phyloP scores from a whole-genome alignment of 2,329 filamentous ascomycete species.

The Stagonosporopsis cucurbitacearum region DNA sequence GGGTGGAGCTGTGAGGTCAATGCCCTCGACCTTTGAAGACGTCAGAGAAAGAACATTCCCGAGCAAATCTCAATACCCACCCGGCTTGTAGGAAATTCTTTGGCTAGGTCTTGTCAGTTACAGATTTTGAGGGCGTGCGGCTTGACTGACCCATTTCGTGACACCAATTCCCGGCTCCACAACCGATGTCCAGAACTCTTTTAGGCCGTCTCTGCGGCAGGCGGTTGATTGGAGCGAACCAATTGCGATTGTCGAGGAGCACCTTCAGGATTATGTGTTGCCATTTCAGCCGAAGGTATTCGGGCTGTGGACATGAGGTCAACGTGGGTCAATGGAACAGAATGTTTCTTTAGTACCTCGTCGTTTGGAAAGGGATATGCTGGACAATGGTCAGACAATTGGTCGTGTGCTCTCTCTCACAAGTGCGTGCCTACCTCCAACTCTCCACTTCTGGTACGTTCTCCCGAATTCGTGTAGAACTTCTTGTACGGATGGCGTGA shows the following conservation, averaged over 20 bases:
- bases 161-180: slow-evolving; percentile 52
- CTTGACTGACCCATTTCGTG: slow-evolving; percentile 49
- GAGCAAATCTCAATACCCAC: slow-evolving; percentile 27
- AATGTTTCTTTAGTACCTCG: slow-evolving; percentile 36
- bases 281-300: slow-evolving; percentile 48
- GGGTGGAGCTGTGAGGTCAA: slow-evolving; percentile 42
- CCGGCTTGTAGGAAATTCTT: slow-evolving; percentile 41
- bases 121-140: not conserved
- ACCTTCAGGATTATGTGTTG: slow-evolving; percentile 50
- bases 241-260: slow-evolving; percentile 43
- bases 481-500: slow-evolving; percentile 50
- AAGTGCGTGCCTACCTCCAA: slow-evolving; percentile 44
- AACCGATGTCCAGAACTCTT: slow-evolving; percentile 52
- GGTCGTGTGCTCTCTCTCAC: not conserved
- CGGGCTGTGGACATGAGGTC: slow-evolving; percentile 37
- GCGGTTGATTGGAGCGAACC: slow-evolving; percentile 47
- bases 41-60: slow-evolving; percentile 23
- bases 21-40: slow-evolving; percentile 48
- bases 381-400: slow-evolving; percentile 34
- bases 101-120: slow-evolving; percentile 38
- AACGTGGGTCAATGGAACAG: slow-evolving; percentile 8
- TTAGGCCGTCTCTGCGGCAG: slow-evolving; percentile 43
- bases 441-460: slow-evolving; percentile 50
- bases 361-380: slow-evolving; percentile 51
- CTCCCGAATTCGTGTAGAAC: slow-evolving; percentile 50